phyloP scores from a whole-genome alignment of 208 protist genomes.

The Leishmania martiniquensis region DNA sequence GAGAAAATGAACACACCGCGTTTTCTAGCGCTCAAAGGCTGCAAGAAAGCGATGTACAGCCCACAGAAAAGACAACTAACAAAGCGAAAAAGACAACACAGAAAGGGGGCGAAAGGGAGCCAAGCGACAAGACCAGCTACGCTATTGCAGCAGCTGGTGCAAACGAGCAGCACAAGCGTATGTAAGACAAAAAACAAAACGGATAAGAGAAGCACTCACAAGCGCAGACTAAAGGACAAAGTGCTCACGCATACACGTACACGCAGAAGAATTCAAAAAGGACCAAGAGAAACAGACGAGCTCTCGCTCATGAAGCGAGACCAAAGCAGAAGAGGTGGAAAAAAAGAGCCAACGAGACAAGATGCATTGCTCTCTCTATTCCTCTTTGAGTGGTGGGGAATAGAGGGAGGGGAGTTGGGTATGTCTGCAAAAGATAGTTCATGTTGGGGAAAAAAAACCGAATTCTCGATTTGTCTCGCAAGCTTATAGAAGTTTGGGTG shows the following conservation, averaged over 20 bases:
- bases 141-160: not conserved
- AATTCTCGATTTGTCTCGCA: not conserved
- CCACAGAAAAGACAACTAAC: constrained; percentile 3
- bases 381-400: not conserved
- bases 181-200: not conserved
- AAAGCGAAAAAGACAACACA: constrained; percentile 24
- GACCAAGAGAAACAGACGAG: constrained; percentile 13
- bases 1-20: not conserved
- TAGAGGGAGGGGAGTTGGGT: not conserved
- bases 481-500: not conserved
- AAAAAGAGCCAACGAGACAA: not conserved
- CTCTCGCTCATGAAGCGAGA: not conserved
- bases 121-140: not conserved
- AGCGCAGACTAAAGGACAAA: too few relatives aligned
- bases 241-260: not conserved
- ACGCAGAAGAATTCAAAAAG: not conserved
- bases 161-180: constrained; percentile 3
- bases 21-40: not conserved
- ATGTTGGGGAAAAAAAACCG: too few relatives aligned
- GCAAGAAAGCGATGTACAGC: not conserved
- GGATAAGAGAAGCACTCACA: not conserved
- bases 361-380: not conserved
- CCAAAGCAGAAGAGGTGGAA: constrained; percentile 1
- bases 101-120: not conserved
- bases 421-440: not conserved